phyloP scores from a whole-genome alignment of 2,329 filamentous ascomycete species.

The Ilyonectria destructans region DNA sequence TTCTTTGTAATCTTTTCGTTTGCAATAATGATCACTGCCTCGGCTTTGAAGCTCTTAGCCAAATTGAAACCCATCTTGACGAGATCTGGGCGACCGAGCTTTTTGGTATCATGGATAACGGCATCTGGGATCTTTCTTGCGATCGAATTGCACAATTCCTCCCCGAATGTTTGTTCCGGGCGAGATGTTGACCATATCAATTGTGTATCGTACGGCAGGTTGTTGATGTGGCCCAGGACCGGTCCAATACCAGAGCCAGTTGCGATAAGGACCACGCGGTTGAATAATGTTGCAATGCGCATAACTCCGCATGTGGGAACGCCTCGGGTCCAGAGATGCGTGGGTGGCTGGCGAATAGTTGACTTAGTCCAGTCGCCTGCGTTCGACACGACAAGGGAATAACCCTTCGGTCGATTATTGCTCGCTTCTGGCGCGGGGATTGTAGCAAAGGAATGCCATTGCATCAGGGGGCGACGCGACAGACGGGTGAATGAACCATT shows the following conservation, averaged over 20 bases:
- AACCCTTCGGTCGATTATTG: conserved; percentile 60
- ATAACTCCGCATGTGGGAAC: conserved; percentile 78
- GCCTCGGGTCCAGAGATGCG: conserved; percentile 77
- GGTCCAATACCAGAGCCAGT: conserved; percentile 84
- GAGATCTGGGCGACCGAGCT: conserved; percentile 72
- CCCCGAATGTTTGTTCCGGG: conserved; percentile 76
- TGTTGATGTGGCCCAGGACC: conserved; percentile 73
- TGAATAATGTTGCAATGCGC: conserved; percentile 77
- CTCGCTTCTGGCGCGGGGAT: conserved; percentile 72
- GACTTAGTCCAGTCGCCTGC: conserved; percentile 82
- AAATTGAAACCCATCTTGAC: conserved; percentile 68
- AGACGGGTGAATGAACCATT: conserved; percentile 67
- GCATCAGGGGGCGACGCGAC: conserved; percentile 74
- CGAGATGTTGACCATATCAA: conserved; percentile 80
- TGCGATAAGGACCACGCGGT: conserved; percentile 77
- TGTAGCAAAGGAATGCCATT: conserved; percentile 85
- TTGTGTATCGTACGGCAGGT: conserved; percentile 65
- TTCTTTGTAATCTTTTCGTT: conserved; percentile 78
- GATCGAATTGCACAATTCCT: conserved; percentile 70
- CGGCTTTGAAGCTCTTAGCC: conserved; percentile 69
- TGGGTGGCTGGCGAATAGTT: conserved; percentile 75
- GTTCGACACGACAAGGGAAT: conserved; percentile 79
- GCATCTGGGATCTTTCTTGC: conserved; percentile 72
- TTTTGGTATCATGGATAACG: conserved; percentile 78
- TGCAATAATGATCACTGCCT: conserved; percentile 82